Base-by-base conservation (phyloP, 768 basidiomycete species). In the Piloderma croceum region DNA sequence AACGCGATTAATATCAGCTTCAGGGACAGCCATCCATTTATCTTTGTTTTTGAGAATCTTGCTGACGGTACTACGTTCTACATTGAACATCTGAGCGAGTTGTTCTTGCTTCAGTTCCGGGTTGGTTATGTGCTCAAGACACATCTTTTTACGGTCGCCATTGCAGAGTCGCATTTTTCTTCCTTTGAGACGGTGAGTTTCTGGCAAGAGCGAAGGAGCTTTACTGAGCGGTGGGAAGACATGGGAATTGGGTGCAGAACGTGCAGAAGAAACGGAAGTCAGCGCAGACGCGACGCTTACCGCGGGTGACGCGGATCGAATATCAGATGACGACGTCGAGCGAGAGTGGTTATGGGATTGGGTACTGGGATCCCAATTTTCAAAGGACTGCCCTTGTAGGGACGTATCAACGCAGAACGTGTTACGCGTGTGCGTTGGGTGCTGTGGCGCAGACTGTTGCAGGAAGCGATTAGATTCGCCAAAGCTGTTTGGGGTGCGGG, bases 31-130 rank as follows among this genome's bases (percentile, higher is more conserved):
- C 55, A 91, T 65, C 90, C 89, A 93, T 48, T 79, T 77, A n/a
- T 72, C 70, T 61, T 85, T 89, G 54, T 83, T 67, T 61, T 91
- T 91, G 49, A 92, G 71, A 47, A 90, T 91, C 65, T 93, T 92
- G 63, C 84, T 87, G 60, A 93, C 83, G n/a, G 90, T 93, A 64
- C 88, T 91, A 38, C 90, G 79, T 55, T 93, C 90, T 44, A 91
- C 83, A 36, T 77, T 76, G 57, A 83, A 92, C 23, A 66, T 63
- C 9, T 67, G 66, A 4, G 83, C 90, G 50, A 93, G 89, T 55
- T 90, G 86, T 54, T 91, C 88, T 59, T 93, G 90, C 43, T 84
- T 76, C 15, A 76, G 69, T 38, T 75, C 74, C 1, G 83, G 84
- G 52, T 87, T 67, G 3, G 77, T 63, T 38, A 69, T 62, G 44